Evolutionary conservation across 2,329 filamentous ascomycete genomes (phyloP).

Genomic region (Torrubiellomyces zombiae): DNA sequence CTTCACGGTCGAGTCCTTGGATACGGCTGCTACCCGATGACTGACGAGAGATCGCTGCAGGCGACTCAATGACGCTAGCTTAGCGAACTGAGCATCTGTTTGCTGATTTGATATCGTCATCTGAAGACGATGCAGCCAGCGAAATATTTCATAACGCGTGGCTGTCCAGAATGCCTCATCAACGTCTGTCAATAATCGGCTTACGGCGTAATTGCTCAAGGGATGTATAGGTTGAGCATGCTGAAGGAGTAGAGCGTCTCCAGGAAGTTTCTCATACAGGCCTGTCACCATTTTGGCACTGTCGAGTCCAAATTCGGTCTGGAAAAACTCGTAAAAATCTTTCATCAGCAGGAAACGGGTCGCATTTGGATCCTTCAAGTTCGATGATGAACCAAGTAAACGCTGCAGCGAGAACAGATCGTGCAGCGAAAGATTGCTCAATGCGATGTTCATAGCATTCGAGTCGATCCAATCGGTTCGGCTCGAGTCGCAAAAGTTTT

Average conservation of each 20-base stretch:
- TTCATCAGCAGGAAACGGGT: conserved; percentile 6
- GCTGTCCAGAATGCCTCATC: conserved; percentile 30
- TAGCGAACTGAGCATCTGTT: conserved; percentile 24
- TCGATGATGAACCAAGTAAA: conserved; percentile 11
- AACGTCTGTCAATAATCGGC: conserved; percentile 24
- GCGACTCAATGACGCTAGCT: conserved; percentile 38
- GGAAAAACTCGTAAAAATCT: conserved; percentile 14
- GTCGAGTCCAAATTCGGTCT: conserved; percentile 18
- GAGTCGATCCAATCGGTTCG: conserved; percentile 9
- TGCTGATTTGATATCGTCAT: conserved; percentile 24
- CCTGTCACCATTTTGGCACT: no score
- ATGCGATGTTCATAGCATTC: conserved; percentile 16
- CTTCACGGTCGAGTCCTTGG: conserved; percentile 43
- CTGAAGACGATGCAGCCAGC: conserved; percentile 25
- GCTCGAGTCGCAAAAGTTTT: conserved; percentile 13
- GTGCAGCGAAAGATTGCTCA: conserved; percentile 30
- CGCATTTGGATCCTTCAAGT: conserved; percentile 1
- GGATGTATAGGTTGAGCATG: conserved; percentile 38
- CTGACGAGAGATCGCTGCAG: conserved; percentile 43
- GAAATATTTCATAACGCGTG: conserved; percentile 32
- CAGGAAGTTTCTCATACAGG: no score
- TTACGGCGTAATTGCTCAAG: conserved; percentile 38
- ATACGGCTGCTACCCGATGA: conserved; percentile 34
- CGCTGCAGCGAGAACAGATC: conserved; percentile 25
- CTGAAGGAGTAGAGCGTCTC: conserved; percentile 13